Percentiles rank a stretch among this genome's conserved stretches.
phyloP scores from a whole-genome alignment of 169 alveolate species.

The Plasmodium knowlesi region DNA sequence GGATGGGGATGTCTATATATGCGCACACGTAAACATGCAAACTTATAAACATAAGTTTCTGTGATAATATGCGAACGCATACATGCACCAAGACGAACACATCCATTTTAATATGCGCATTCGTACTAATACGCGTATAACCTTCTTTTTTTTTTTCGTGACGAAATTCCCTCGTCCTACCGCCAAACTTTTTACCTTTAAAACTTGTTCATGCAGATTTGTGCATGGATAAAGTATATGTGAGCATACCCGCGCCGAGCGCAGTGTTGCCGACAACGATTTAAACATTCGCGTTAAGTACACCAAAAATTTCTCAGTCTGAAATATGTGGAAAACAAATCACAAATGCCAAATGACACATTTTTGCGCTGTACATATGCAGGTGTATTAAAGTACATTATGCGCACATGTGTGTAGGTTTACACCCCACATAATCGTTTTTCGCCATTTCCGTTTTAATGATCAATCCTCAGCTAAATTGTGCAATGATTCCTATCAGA shows the following conservation, averaged over 20 bases:
- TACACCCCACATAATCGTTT: background rate
- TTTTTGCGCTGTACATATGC: background rate
- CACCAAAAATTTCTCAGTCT: background rate
- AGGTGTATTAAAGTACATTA: background rate
- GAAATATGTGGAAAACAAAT: background rate
- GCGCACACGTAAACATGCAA: background rate
- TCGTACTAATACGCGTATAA: background rate
- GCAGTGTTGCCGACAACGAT: background rate
- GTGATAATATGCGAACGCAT: background rate
- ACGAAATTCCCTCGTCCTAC: background rate
- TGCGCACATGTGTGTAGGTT: background rate
- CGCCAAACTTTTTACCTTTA: background rate
- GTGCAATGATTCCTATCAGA: background rate
- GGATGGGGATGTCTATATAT: background rate
- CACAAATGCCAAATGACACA: background rate
- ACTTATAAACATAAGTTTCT: background rate
- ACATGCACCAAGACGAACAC: slow-evolving; percentile 4
- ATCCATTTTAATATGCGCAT: background rate
- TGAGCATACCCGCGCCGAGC: background rate
- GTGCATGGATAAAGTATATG: slow-evolving; percentile 33
- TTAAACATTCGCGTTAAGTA: background rate
- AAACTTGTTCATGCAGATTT: slow-evolving; percentile 37
- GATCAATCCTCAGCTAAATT: background rate
- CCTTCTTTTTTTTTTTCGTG: background rate
- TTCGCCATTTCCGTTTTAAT: background rate